Conservation (phyloP, 1,284 basidiomycete genomes). For the Ustilago vetiveriae region DNA sequence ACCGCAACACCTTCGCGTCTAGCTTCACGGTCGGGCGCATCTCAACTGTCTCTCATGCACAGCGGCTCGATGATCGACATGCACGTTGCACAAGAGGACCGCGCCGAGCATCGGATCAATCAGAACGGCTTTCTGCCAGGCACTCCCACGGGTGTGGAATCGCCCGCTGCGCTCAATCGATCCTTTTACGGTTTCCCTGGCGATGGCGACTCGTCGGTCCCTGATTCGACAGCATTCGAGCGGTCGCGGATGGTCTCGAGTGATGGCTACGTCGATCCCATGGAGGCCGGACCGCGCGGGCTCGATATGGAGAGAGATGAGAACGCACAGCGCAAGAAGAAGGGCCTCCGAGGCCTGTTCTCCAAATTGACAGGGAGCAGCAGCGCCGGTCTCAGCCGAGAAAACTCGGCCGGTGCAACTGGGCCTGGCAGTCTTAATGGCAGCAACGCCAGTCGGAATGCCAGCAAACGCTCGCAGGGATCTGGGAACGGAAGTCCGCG, state of each 20-base stretch:
- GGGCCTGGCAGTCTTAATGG: slow-evolving; percentile 28
- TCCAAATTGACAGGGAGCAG: slow-evolving; percentile 49
- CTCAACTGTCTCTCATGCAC: slow-evolving; percentile 65
- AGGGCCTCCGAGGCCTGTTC: slow-evolving; percentile 52
- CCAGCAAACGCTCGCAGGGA: slow-evolving; percentile 44
- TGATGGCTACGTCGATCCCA: slow-evolving; percentile 45
- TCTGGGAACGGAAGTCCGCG: slow-evolving; percentile 35
- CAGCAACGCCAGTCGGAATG: slow-evolving; percentile 46
- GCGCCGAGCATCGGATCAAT: slow-evolving; percentile 48
- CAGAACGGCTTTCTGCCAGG: slow-evolving; percentile 55
- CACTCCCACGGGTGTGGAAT: slow-evolving; percentile 40
- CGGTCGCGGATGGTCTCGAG: slow-evolving; percentile 38
- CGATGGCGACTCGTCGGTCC: slow-evolving; percentile 43
- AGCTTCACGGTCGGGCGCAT: slow-evolving; percentile 38
- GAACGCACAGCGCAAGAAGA: slow-evolving; percentile 48
- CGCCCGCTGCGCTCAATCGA: slow-evolving; percentile 40
- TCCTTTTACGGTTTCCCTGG: slow-evolving; percentile 58
- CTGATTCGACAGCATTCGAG: slow-evolving; percentile 31
- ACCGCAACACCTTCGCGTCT: slow-evolving; percentile 30
- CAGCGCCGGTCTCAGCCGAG: slow-evolving; percentile 12
- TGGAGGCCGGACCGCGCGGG: slow-evolving; percentile 38
- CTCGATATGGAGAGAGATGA: slow-evolving; percentile 27
- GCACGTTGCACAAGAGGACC: slow-evolving; percentile 66
- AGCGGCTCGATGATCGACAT: slow-evolving; percentile 69
- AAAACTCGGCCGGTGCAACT: slow-evolving; percentile 13